Evolutionary conservation across 1,284 basidiomycete genomes (phyloP), one percentile per base, ranked within the genome.

Genomic region (Fomitopsis pinicola): DNA sequence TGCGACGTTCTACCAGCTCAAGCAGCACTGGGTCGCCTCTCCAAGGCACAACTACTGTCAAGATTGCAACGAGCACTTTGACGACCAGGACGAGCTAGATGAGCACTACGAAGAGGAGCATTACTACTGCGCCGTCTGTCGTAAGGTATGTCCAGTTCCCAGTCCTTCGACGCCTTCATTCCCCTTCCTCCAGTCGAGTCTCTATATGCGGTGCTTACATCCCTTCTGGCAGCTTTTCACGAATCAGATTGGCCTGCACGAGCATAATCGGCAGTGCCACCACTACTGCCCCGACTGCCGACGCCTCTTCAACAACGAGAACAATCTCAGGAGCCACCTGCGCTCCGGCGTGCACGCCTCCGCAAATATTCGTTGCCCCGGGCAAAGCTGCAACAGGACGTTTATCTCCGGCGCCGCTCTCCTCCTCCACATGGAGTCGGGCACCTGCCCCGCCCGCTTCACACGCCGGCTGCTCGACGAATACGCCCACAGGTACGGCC

Each of bases 241-340:
- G 30, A 17, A 5, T 3, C 30, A 30, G 3, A 6, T 52, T 5
- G 80, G 77, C 1, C 68, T 83, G 33, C 66, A 76, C 19, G 76
- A 82, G 62, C 85, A 87, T 65, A 76, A 78, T 60, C 72, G 78
- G 9, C 78, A 82, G 67, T 73, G 67, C 22, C 85, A 87, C 42
- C 40, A 26, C n/a, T 85, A 82, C 64, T 88, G 86, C 60, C 55
- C 19, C 2, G 28, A 66, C 0, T 87, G 85, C 69, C 67, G 70
- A 28, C 73, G 76, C 12, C 60, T 74, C 14, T 87, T 86, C 70
- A 65, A 62, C 28, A 63, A 45, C 52, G 44, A 63, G 10, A 63
- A 50, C 55, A 67, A 68, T 56, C 67, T 71, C n/a, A 42, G 63
- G 2, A 52, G 55, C 46, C 73, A 75, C 59, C 62, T 66, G 28